A percentile compares a stretch with the other conserved stretches of the same genome.
These are phyloP conservation scores for Neospora caninum DNA, from an alignment of 169 alveolate genomes.

Conservation along the genomic window DNA sequence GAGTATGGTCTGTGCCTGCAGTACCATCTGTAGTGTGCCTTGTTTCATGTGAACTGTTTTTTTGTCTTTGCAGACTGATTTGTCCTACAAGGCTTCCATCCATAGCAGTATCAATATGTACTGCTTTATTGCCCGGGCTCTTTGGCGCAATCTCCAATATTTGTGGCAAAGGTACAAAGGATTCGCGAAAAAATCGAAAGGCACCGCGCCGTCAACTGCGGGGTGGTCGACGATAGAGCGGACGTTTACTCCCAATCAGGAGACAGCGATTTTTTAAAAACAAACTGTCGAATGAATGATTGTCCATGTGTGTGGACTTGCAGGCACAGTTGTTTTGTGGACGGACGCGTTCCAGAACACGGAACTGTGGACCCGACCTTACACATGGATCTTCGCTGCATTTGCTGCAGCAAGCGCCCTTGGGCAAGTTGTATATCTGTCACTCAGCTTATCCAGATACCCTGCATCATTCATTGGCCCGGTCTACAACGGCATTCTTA, in stretches of 20 bases:
- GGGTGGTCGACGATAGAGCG: too few relatives aligned
- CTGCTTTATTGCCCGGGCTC: conserved; percentile 22
- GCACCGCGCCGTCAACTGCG: too few relatives aligned
- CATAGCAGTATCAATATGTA: background rate
- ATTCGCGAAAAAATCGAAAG: background rate
- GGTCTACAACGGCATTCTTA: conserved; percentile 29
- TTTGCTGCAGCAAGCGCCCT: background rate
- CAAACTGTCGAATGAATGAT: background rate
- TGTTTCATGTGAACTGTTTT: background rate
- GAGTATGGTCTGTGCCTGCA: too few relatives aligned
- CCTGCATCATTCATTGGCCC: conserved; percentile 18
- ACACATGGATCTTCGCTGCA: conserved; percentile 35
- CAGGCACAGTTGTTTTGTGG: conserved; percentile 31
- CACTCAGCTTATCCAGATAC: conserved; percentile 16
- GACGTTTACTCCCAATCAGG: background rate
- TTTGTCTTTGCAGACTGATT: background rate
- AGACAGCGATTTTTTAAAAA: background rate
- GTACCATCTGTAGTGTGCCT: background rate
- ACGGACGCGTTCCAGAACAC: conserved; percentile 23
- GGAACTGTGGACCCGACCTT: background rate
- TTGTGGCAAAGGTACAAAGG: conserved; percentile 14
- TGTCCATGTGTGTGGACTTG: background rate
- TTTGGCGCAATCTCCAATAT: background rate
- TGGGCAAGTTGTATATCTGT: background rate
- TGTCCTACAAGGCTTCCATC: background rate